Percentiles rank a stretch among this genome's conserved stretches.
phyloP scores from a whole-genome alignment of 2,329 filamentous ascomycete species.

The Cercospora beticola region DNA sequence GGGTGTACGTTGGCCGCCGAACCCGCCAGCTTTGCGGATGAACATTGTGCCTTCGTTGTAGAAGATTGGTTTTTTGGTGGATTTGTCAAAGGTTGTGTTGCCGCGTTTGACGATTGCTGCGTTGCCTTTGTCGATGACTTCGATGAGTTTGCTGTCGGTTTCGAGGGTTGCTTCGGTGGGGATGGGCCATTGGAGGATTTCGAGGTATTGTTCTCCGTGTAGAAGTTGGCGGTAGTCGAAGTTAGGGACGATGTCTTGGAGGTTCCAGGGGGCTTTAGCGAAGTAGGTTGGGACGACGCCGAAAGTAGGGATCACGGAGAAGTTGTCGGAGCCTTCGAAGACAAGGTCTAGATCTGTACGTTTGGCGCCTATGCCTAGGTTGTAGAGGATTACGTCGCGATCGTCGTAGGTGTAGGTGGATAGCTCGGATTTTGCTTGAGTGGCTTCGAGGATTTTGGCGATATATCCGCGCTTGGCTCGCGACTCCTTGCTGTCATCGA shows the following conservation, averaged over 20 bases:
- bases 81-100: slow-evolving; percentile 77
- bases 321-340: slow-evolving; percentile 86
- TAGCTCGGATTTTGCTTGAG: slow-evolving; percentile 55
- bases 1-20: slow-evolving; percentile 78
- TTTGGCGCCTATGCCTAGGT: slow-evolving; percentile 85
- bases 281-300: slow-evolving; percentile 91
- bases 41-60: slow-evolving; percentile 97
- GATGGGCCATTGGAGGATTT: slow-evolving; percentile 86
- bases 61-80: slow-evolving; percentile 83
- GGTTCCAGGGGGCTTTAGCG: slow-evolving; percentile 73
- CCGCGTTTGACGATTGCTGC: slow-evolving; percentile 80
- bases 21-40: slow-evolving; percentile 84
- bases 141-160: slow-evolving; percentile 76
- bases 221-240: slow-evolving; percentile 98
- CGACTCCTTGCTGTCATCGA: slow-evolving; percentile 40
- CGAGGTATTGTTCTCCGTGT: slow-evolving; percentile 96
- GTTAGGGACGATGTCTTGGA: slow-evolving; percentile 84
- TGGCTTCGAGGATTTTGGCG: slow-evolving; percentile 70
- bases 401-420: slow-evolving; percentile 65
- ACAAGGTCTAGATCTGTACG: slow-evolving; percentile 81
- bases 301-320: slow-evolving; percentile 89
- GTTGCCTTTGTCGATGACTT: slow-evolving; percentile 93
- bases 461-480: slow-evolving; percentile 35
- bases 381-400: slow-evolving; percentile 89
- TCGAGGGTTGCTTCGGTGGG: slow-evolving; percentile 76